Percentiles rank a stretch among this genome's conserved stretches.
Evolutionary conservation across 78 protist genomes (phyloP).

Genomic region (Pelomyxa schiedti): DNA sequence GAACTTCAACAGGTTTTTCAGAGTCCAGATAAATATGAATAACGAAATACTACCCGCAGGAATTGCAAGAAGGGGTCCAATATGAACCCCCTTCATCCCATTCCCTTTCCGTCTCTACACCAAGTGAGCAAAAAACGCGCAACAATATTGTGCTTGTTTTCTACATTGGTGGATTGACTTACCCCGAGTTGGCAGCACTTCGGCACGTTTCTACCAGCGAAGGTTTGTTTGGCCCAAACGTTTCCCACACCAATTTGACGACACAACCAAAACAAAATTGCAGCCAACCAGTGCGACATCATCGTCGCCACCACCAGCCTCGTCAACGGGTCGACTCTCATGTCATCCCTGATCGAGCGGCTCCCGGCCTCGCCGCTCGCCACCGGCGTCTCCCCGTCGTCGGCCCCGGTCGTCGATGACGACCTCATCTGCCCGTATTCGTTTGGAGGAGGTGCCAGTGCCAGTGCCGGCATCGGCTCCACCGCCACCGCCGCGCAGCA

Average conservation of each 20-base stretch:
- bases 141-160: constrained; percentile 40
- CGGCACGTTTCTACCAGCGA: constrained; percentile 50
- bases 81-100: too few relatives aligned
- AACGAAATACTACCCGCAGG: too few relatives aligned
- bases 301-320: constrained; percentile 61
- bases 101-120: too few relatives aligned
- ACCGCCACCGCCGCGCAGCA: too few relatives aligned
- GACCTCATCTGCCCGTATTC: too few relatives aligned
- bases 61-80: too few relatives aligned
- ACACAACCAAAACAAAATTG: neutral
- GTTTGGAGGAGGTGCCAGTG: too few relatives aligned
- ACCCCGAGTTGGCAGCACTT: constrained; percentile 65
- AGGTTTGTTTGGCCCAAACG: neutral
- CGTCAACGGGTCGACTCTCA: constrained; percentile 46
- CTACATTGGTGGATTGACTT: constrained; percentile 79
- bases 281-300: too few relatives aligned
- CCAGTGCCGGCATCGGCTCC: too few relatives aligned
- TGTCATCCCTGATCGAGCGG: constrained; percentile 7
- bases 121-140: neutral
- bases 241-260: neutral
- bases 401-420: too few relatives aligned
- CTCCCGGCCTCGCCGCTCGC: neutral
- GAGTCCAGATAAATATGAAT: constrained; percentile 9
- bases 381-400: too few relatives aligned
- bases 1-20: constrained; percentile 10